Percentiles rank a stretch among this genome's conserved stretches.
Evolutionary conservation across 208 protist species (phyloP).

Genomic region (Trypanosoma vivax): DNA sequence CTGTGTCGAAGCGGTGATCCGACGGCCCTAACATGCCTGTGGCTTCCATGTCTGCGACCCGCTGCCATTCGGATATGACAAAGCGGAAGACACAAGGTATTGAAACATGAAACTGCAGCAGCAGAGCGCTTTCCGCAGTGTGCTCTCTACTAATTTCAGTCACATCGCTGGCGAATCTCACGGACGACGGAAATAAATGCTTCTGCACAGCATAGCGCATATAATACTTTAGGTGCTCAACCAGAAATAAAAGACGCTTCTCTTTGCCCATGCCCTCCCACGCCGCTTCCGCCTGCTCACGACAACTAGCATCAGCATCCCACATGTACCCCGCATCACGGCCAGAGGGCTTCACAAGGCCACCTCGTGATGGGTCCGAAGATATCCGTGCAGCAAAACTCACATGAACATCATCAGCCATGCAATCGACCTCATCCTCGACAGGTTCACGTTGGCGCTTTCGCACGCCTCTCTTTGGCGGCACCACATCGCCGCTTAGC

Average conservation of each 20-base stretch:
- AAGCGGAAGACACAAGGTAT: slow-evolving; percentile 30
- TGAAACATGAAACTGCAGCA: slow-evolving; percentile 4
- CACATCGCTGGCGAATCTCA: background rate
- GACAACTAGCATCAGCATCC: no score
- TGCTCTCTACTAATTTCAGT: no score
- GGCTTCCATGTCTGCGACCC: slow-evolving; percentile 13
- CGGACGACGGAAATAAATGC: background rate
- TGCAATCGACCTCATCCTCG: no score
- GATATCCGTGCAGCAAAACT: no score
- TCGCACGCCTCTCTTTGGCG: no score
- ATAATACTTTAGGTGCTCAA: slow-evolving; percentile 2
- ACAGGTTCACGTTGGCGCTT: no score
- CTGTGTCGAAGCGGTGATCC: slow-evolving; percentile 11
- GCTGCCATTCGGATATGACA: slow-evolving; percentile 28
- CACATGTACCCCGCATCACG: no score
- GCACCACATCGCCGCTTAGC: no score
- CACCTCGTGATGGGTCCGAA: no score
- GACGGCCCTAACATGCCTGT: slow-evolving; percentile 7
- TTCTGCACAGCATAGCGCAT: background rate
- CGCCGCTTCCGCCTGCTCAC: no score
- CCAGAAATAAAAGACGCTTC: background rate
- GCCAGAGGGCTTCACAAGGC: no score
- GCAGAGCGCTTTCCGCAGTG: background rate
- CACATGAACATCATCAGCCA: no score
- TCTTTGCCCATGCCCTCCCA: background rate